phyloP scores from a whole-genome alignment of 768 basidiomycete species.

The Tulasnella sp. region DNA sequence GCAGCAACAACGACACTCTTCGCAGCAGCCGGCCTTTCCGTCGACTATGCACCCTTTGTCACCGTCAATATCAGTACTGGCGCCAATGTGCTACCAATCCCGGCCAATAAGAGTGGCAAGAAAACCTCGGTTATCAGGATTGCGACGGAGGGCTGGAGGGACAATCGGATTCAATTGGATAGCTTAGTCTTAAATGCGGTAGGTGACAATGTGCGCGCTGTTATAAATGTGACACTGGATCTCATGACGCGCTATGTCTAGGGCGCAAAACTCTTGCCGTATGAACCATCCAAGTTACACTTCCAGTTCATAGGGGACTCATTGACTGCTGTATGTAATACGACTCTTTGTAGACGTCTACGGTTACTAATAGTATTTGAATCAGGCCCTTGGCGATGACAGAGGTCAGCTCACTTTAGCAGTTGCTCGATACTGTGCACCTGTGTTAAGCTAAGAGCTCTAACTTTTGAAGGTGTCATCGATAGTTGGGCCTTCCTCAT shows the following conservation, averaged over 20 bases:
- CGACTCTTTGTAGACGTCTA: no score
- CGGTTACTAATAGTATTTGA: background rate
- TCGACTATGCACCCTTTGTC: constrained; percentile 38
- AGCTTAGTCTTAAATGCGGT: constrained; percentile 38
- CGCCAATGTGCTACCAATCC: constrained; percentile 35
- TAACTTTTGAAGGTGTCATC: constrained; percentile 33
- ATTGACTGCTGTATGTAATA: constrained; percentile 42
- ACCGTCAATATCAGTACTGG: constrained; percentile 41
- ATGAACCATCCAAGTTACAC: constrained; percentile 35
- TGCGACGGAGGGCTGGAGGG: constrained; percentile 49
- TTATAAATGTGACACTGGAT: background rate
- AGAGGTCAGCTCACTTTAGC: no score
- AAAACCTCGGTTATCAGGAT: constrained; percentile 26
- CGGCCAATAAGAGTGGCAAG: constrained; percentile 27
- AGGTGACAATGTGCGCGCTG: constrained; percentile 9
- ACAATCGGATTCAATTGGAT: constrained; percentile 46
- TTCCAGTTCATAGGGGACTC: constrained; percentile 55
- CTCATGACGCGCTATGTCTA: constrained; percentile 20
- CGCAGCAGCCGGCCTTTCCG: constrained; percentile 38
- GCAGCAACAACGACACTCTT: constrained; percentile 38
- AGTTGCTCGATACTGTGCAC: no score
- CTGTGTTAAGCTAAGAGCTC: no score
- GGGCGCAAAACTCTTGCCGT: constrained; percentile 40
- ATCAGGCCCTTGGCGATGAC: constrained; percentile 44
- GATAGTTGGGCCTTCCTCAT: constrained; percentile 50